phyloP scores from a whole-genome alignment of 768 basidiomycete species.

The Podaxis sp. region DNA sequence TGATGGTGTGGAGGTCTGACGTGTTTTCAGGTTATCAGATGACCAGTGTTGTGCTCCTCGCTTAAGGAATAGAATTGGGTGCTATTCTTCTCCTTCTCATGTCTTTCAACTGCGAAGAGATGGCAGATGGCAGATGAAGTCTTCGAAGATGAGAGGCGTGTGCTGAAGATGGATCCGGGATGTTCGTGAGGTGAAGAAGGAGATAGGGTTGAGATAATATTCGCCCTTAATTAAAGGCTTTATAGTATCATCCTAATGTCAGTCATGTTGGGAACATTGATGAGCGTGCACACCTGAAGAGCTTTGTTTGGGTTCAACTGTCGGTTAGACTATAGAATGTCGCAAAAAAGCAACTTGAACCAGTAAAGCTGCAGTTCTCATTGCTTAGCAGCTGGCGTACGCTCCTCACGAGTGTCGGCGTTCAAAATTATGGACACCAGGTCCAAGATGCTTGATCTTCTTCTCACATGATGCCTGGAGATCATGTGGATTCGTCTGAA shows the following conservation, averaged over 20 bases:
- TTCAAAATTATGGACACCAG: not conserved
- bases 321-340: not conserved
- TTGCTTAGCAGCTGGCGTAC: not conserved
- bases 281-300: not conserved
- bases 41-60: not conserved
- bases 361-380: not conserved
- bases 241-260: not conserved
- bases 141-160: not conserved
- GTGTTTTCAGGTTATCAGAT: not conserved
- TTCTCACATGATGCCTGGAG: not conserved
- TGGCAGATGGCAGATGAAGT: not conserved
- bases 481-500: not conserved
- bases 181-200: not conserved
- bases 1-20: not conserved
- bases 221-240: not conserved
- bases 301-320: not conserved
- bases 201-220: not conserved
- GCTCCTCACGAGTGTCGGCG: not conserved
- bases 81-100: conserved; percentile 4
- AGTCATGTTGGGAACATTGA: not conserved
- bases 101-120: not conserved
- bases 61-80: not conserved
- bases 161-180: not conserved
- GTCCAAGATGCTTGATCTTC: not conserved
- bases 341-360: no score